Percentiles rank a stretch among this genome's conserved stretches.
These are phyloP conservation scores for Pezicula carpinea DNA, from an alignment of 2,329 filamentous ascomycete species.

Conservation along the genomic window DNA sequence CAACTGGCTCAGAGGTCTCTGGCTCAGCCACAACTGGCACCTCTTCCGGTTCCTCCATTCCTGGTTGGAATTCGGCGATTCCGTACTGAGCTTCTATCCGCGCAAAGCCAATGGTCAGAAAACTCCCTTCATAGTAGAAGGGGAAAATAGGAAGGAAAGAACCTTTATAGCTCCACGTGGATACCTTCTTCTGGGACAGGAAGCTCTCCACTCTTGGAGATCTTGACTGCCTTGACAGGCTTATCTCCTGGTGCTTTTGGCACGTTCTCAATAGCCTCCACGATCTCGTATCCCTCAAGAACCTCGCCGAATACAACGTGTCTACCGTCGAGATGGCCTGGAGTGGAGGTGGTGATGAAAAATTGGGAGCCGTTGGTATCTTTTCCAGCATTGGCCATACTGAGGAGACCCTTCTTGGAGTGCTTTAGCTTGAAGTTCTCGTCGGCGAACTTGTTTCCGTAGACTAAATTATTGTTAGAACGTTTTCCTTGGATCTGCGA, in stretches of 20 bases:
- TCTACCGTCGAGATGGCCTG: conserved; percentile 75
- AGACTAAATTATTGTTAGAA: conserved; percentile 48
- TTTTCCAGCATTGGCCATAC: conserved; percentile 80
- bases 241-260: conserved; percentile 63
- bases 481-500: background rate
- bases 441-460: conserved; percentile 77
- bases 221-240: conserved; percentile 66
- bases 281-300: conserved; percentile 76
- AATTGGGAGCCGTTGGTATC: conserved; percentile 89
- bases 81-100: conserved; percentile 24
- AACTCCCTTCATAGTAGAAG: conserved; percentile 17
- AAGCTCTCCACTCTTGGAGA: conserved; percentile 79
- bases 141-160: conserved; percentile 19
- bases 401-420: conserved; percentile 76
- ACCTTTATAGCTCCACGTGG: conserved; percentile 75
- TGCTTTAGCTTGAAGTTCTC: conserved; percentile 97
- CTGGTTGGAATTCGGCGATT: conserved; percentile 26
- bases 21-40: conserved; percentile 10
- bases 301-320: conserved; percentile 90
- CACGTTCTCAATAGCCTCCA: conserved; percentile 73
- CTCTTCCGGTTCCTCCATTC: conserved; percentile 21
- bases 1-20: conserved; percentile 6
- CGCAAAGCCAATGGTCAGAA: conserved; percentile 25
- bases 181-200: conserved; percentile 87
- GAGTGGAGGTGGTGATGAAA: conserved; percentile 83